Evolutionary conservation across 257 asterid genomes (phyloP).

Genomic region (Coffea canephora): DNA sequence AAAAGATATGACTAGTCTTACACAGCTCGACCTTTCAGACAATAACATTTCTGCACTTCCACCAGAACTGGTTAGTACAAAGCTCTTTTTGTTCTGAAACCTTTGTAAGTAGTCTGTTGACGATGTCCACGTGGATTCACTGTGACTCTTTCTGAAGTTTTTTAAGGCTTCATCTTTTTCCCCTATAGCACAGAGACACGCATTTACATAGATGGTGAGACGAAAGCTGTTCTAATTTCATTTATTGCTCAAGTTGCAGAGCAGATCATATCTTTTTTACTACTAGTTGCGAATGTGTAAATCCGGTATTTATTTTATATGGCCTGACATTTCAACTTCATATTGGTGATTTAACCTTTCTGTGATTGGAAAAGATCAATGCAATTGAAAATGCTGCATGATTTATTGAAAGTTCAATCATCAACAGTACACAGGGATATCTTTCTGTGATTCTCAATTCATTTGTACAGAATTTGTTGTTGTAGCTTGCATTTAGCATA

Average conservation of each 20-base stretch:
- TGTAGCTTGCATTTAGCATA: background rate
- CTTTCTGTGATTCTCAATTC: background rate
- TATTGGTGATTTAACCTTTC: too few relatives aligned
- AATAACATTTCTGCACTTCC: constrained; percentile 81
- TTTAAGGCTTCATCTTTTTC: too few relatives aligned
- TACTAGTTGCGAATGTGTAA: too few relatives aligned
- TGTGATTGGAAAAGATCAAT: background rate
- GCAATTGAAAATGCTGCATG: background rate
- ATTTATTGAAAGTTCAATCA: background rate
- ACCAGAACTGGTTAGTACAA: constrained; percentile 68
- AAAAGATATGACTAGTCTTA: constrained; percentile 61
- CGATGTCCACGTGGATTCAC: background rate
- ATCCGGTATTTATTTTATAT: too few relatives aligned
- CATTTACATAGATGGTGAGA: too few relatives aligned
- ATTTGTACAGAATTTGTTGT: background rate
- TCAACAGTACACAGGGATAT: background rate
- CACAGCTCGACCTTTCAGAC: constrained; percentile 81
- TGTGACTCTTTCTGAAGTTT: too few relatives aligned
- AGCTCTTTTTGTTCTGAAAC: background rate
- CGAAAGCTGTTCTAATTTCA: too few relatives aligned
- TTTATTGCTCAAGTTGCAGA: too few relatives aligned
- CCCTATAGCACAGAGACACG: too few relatives aligned
- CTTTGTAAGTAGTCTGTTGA: background rate
- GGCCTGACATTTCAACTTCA: too few relatives aligned
- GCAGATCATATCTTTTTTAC: too few relatives aligned